phyloP scores from a whole-genome alignment of 139 green algal species.

The Coccomyxa sp. region DNA sequence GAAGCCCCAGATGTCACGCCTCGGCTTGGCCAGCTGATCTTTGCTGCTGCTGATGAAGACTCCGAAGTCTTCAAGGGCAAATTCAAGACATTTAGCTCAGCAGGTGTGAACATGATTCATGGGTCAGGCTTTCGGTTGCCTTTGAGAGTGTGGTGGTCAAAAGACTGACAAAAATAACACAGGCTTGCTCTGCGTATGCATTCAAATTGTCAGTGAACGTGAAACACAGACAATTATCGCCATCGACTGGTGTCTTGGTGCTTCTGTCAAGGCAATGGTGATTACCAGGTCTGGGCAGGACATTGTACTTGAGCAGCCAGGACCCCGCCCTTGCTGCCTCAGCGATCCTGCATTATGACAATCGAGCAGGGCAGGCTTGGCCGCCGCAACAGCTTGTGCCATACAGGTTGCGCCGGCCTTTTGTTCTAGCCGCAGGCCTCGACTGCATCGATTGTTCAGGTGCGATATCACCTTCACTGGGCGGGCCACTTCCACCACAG shows the following conservation, averaged over 20 bases:
- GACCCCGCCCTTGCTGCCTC: background rate
- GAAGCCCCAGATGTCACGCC: background rate
- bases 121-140: background rate
- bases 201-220: background rate
- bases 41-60: background rate
- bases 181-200: background rate
- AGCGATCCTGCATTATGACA: background rate
- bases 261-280: no score
- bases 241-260: background rate
- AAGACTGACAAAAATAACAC: background rate
- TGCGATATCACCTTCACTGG: background rate
- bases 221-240: background rate
- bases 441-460: background rate
- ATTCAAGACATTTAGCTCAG: background rate
- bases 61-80: background rate
- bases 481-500: background rate
- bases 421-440: background rate
- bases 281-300: background rate
- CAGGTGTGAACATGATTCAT: background rate
- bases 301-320: background rate
- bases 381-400: background rate
- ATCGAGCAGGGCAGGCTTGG: background rate
- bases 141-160: background rate
- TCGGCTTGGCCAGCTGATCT: background rate
- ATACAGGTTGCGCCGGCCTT: background rate